These are phyloP conservation scores for Daphne laureola DNA, from an alignment of 441 rosid species.

Conservation along the genomic window DNA sequence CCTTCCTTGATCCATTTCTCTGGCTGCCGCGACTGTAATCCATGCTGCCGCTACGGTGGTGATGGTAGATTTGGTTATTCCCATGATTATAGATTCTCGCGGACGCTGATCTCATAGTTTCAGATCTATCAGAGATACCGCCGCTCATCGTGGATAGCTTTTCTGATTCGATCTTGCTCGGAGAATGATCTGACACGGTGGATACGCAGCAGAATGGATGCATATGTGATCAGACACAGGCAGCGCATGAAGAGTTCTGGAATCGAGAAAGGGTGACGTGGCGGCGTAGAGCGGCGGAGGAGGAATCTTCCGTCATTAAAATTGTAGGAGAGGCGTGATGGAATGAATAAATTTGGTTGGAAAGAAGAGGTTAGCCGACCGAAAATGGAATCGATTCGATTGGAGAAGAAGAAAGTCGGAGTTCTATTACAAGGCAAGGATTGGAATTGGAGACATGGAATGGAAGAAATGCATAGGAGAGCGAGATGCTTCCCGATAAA, in stretches of 20 bases:
- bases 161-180: neutral
- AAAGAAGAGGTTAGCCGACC: too few species aligned
- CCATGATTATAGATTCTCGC: neutral
- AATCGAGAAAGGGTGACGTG: neutral
- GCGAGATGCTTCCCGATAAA: too few species aligned
- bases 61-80: neutral
- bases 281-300: neutral
- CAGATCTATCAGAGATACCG: neutral
- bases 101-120: slow-evolving; percentile 2
- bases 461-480: too few species aligned
- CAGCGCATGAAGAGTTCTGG: neutral
- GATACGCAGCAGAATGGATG: slow-evolving; percentile 21
- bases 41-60: neutral
- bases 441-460: too few species aligned
- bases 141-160: slow-evolving; percentile 12
- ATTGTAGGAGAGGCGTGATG: too few species aligned
- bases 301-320: too few species aligned
- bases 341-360: too few species aligned
- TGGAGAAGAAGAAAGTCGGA: too few species aligned
- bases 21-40: neutral
- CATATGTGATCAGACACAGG: slow-evolving; percentile 9
- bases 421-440: too few species aligned
- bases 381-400: too few species aligned
- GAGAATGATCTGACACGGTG: slow-evolving; percentile 12
- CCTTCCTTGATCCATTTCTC: slow-evolving; percentile 1